Evolutionary conservation across 306 rosid species (phyloP).

Genomic region (Vachellia collinsii): DNA sequence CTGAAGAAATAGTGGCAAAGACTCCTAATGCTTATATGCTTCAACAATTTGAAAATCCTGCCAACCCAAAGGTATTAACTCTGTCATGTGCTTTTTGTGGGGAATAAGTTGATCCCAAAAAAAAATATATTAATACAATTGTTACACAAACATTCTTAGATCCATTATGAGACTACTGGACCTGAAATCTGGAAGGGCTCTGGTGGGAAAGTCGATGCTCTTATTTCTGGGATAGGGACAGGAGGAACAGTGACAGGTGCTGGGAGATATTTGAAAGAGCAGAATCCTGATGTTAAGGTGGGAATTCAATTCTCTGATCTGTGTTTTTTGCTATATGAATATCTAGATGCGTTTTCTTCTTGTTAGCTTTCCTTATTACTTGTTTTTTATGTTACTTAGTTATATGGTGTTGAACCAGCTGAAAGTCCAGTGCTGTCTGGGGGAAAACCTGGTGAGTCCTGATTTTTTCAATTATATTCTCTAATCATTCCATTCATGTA

Average conservation of each 20-base stretch:
- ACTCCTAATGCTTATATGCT: constrained; percentile 82
- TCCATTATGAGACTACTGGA: constrained; percentile 92
- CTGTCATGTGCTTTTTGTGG: constrained; percentile 11
- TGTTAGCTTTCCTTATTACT: neutral
- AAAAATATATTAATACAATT: constrained; percentile 26
- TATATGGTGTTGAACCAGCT: constrained; percentile 85
- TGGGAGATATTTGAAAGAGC: constrained; percentile 86
- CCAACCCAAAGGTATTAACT: constrained; percentile 75
- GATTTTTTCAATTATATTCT: constrained; percentile 11
- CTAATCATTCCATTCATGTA: neutral
- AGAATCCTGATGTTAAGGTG: constrained; percentile 85
- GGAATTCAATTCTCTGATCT: constrained; percentile 26
- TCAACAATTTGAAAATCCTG: constrained; percentile 92
- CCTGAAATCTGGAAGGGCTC: constrained; percentile 93
- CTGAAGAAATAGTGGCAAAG: constrained; percentile 74
- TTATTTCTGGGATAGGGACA: constrained; percentile 93
- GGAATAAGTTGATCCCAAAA: constrained; percentile 17
- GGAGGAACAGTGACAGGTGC: constrained; percentile 93
- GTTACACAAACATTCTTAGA: constrained; percentile 38
- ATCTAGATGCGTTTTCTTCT: neutral
- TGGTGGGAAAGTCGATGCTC: constrained; percentile 73
- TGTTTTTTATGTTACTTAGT: constrained; percentile 41
- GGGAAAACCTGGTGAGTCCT: constrained; percentile 84
- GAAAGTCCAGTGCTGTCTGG: constrained; percentile 90
- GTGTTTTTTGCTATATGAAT: neutral